These are phyloP conservation scores for Xylaria curta DNA, from an alignment of 495 filamentous ascomycete species.

Conservation along the genomic window DNA sequence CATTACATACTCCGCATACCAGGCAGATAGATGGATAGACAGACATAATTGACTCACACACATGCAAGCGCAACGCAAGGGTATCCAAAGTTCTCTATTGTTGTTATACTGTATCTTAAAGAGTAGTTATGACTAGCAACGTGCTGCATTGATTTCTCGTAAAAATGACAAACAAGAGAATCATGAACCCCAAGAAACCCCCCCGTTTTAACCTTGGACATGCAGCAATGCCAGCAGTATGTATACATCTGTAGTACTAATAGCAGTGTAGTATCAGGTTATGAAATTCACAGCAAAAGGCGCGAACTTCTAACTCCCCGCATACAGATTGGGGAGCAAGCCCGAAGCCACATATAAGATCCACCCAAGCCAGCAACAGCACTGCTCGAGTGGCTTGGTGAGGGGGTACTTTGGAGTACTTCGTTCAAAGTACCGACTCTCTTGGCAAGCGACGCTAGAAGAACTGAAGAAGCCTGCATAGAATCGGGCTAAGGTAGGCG, in stretches of 20 bases:
- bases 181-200: not conserved
- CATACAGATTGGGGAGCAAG: conserved; percentile 11
- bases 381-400: conserved; percentile 13
- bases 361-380: not conserved
- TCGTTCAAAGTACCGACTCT: conserved; percentile 19
- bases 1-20: not conserved
- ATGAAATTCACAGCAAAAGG: not conserved
- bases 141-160: conserved; percentile 16
- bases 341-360: not conserved
- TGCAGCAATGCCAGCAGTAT: conserved; percentile 2
- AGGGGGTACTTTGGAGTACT: conserved; percentile 22
- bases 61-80: conserved; percentile 15
- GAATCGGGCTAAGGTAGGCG: conserved; percentile 35
- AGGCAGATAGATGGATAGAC: not conserved
- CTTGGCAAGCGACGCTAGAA: conserved; percentile 39
- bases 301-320: not conserved
- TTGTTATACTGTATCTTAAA: not conserved
- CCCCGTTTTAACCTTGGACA: not conserved
- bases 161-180: conserved; percentile 18
- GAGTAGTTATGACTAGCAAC: not conserved
- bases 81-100: not conserved
- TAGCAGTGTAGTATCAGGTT: not conserved
- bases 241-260: not conserved
- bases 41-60: not conserved
- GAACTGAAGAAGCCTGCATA: conserved; percentile 41